Percentiles rank a stretch among this genome's conserved stretches.
phyloP scores from a whole-genome alignment of 1,284 basidiomycete species.

The Paramarasmius palmivorus region DNA sequence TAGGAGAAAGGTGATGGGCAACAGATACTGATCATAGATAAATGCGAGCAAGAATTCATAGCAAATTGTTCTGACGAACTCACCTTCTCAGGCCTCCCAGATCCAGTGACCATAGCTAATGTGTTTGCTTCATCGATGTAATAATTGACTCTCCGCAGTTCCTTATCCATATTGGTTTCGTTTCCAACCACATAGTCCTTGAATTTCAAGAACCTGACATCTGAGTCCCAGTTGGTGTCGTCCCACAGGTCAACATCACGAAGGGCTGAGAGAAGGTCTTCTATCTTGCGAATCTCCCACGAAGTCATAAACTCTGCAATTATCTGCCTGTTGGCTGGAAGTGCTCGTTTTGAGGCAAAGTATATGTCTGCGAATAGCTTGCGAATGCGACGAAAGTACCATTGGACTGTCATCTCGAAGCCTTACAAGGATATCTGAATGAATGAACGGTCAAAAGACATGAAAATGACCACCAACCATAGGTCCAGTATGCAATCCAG shows the following conservation, averaged over 20 bases:
- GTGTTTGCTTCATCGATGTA: conserved; percentile 10
- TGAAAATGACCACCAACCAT: neutral
- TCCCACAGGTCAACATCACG: conserved; percentile 1
- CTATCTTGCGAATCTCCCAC: neutral
- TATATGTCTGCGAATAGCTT: conserved; percentile 1
- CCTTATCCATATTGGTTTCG: conserved; percentile 1
- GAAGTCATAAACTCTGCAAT: neutral
- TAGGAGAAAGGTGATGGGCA: conserved; percentile 6
- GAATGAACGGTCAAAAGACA: neutral
- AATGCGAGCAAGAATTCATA: neutral
- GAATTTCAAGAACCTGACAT: conserved; percentile 4
- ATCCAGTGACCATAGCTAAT: conserved; percentile 7
- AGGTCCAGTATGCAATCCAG: conserved; percentile 9
- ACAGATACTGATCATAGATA: neutral
- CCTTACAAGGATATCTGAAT: conserved; percentile 8
- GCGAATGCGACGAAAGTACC: conserved; percentile 9
- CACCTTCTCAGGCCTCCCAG: conserved; percentile 8
- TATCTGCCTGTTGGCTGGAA: neutral
- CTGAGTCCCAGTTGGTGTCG: conserved; percentile 1
- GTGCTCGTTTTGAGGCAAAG: neutral
- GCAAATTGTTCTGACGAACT: neutral
- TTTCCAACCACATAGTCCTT: conserved; percentile 3
- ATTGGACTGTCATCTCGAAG: conserved; percentile 11
- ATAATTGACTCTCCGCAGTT: conserved; percentile 5
- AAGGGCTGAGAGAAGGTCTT: conserved; percentile 2